These are phyloP conservation scores for Macrolepiota dolichaula DNA, from an alignment of 768 basidiomycete genomes.

Conservation along the genomic window DNA sequence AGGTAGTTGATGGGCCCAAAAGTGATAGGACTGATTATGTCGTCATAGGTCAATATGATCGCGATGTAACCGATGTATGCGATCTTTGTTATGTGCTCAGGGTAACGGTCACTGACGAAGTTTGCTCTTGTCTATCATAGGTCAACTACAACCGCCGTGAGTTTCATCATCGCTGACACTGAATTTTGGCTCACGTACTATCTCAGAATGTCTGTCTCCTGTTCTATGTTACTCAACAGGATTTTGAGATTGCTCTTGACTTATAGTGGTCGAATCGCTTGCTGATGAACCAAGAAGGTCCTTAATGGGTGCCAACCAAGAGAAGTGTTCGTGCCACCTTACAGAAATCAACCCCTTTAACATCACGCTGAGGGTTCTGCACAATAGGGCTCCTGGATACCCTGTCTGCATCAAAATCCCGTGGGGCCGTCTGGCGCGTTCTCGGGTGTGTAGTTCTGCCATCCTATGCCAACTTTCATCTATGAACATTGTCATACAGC, in stretches of 20 bases:
- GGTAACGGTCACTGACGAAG: not conserved
- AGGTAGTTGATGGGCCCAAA: slow-evolving; percentile 9
- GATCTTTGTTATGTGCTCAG: not conserved
- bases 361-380: not conserved
- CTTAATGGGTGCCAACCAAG: slow-evolving; percentile 53
- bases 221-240: not conserved
- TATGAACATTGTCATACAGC: slow-evolving; percentile 18
- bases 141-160: slow-evolving; percentile 49
- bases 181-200: not conserved
- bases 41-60: slow-evolving; percentile 45
- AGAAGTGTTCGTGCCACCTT: slow-evolving; percentile 37
- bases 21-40: not conserved
- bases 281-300: slow-evolving; percentile 34
- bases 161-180: not conserved
- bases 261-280: slow-evolving; percentile 6
- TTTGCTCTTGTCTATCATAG: slow-evolving; percentile 20
- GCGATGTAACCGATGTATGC: slow-evolving; percentile 54
- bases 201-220: slow-evolving; percentile 13
- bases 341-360: not conserved
- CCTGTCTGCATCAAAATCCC: slow-evolving; percentile 38
- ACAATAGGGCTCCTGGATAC: slow-evolving; percentile 42
- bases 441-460: slow-evolving; percentile 33
- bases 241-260: not conserved
- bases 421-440: slow-evolving; percentile 53
- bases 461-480: too few relatives aligned